Base-by-base conservation (phyloP, 1,284 basidiomycete genomes). In the Inonotus hispidus region DNA sequence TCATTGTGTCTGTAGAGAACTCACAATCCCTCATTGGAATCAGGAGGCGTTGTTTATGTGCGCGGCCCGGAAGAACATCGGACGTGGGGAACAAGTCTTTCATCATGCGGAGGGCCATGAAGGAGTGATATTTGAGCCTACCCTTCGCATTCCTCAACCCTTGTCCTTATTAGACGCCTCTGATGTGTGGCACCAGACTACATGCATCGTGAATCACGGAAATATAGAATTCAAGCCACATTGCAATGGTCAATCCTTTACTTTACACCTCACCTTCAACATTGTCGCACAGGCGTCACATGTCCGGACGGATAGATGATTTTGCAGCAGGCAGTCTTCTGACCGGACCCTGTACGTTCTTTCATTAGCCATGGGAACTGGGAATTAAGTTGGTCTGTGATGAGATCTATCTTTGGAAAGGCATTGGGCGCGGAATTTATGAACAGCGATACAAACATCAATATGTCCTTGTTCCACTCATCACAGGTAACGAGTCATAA, bases 1-100 rank as follows among this genome's bases (percentile, higher is more conserved):
- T 49, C 59, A 61, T 61, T 35, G 27, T 61, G 25, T n/a, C 11
- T 0, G 11, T 3, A 49, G 29, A 37, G 23, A 21, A 25, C 11
- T 14, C 53, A 14, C 7, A 32, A 32, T 14, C 56, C 27, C 56
- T 21, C 10, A 25, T 13, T 16, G 25, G n/a, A 29, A n/a, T 41
- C 56, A 46, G 55, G 27, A 38, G 16, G 25, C 23, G 16, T 25
- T 35, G 1, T 41, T 43, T 59, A 53, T 53, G 53, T 53, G n/a
- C 8, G 35, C 37, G 19, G 58, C 21, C 35, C 49, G 58, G 52
- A 32, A 35, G 49, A 52, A 53, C n/a, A 53, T 59, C 52, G 58
- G 58, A 53, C 11, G 46, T 21, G 23, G 46, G 13, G 46, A 27
- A n/a, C 46, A 49, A 25, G 23, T 25, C 46, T 13, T 27, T 16